These are phyloP conservation scores for Pseudogymnoascus sp. DNA, from an alignment of 2,329 filamentous ascomycete species.

Conservation along the genomic window DNA sequence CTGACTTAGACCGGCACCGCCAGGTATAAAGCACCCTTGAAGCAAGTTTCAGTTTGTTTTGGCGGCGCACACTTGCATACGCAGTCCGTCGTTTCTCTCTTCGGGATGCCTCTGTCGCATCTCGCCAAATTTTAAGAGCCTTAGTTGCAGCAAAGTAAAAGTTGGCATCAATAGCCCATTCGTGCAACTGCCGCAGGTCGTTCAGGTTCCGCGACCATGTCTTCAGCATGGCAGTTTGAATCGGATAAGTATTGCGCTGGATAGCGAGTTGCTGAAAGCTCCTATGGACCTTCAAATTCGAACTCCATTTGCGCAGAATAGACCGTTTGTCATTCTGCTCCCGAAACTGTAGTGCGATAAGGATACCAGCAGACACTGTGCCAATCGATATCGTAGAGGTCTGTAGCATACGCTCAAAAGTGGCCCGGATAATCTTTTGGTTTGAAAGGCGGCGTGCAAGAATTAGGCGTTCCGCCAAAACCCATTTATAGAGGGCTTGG, in stretches of 20 bases:
- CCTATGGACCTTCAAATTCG: slow-evolving; percentile 17
- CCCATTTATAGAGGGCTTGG: slow-evolving; percentile 54
- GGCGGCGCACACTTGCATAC: slow-evolving; percentile 26
- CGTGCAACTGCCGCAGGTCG: slow-evolving; percentile 21
- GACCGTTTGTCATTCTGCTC: slow-evolving; percentile 20
- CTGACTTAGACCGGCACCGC: slow-evolving; percentile 19
- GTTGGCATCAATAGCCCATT: slow-evolving; percentile 22
- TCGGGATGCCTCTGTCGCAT: slow-evolving; percentile 21
- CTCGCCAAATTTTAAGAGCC: slow-evolving; percentile 25
- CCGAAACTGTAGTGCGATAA: slow-evolving; percentile 20
- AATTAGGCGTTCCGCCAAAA: slow-evolving; percentile 41
- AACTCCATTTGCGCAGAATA: slow-evolving; percentile 22
- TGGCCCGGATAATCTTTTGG: slow-evolving; percentile 33
- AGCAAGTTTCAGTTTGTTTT: slow-evolving; percentile 25
- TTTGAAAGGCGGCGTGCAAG: slow-evolving; percentile 34
- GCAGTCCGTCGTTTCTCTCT: slow-evolving; percentile 26
- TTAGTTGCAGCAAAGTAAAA: slow-evolving; percentile 27
- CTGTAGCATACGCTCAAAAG: slow-evolving; percentile 34
- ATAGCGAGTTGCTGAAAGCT: slow-evolving; percentile 19
- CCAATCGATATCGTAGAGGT: slow-evolving; percentile 29
- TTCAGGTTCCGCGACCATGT: slow-evolving; percentile 20
- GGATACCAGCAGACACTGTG: slow-evolving; percentile 21
- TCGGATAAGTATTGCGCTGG: slow-evolving; percentile 18
- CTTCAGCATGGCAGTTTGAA: slow-evolving; percentile 17
- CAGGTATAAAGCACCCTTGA: slow-evolving; percentile 22